Conservation (phyloP, 106 monocot species). For the Acorus gramineus region DNA sequence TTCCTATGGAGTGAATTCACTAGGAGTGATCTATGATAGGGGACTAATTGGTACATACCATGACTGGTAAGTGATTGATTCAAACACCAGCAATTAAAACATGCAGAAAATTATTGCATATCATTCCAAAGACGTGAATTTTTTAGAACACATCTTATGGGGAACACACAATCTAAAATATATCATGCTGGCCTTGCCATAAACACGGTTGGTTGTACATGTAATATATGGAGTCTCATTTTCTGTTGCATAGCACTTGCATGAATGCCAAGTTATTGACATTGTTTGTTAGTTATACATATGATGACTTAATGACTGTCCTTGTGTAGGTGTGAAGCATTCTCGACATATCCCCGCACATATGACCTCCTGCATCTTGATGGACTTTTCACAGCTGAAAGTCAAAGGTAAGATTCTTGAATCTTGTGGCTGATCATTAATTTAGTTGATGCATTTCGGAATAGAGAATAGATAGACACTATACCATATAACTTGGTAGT, state of each 20-base stretch:
- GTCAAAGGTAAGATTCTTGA: slow-evolving; percentile 8
- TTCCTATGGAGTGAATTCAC: slow-evolving; percentile 20
- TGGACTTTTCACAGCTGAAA: slow-evolving; percentile 16
- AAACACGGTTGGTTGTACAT: too few species aligned
- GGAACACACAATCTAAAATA: too few species aligned
- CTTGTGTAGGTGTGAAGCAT: slow-evolving; percentile 15
- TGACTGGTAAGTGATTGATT: slow-evolving; percentile 17
- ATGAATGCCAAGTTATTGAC: too few species aligned
- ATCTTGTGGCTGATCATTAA: background rate
- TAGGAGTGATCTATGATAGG: slow-evolving; percentile 22
- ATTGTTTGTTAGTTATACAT: too few species aligned
- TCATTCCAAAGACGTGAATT: background rate
- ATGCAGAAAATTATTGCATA: background rate
- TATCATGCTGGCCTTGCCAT: too few species aligned
- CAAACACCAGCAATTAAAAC: background rate
- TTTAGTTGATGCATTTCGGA: too few species aligned
- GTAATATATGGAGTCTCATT: too few species aligned
- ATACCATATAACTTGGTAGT: too few species aligned
- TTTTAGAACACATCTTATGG: background rate
- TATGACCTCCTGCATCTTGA: slow-evolving; percentile 21
- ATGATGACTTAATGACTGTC: too few species aligned
- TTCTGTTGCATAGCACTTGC: too few species aligned
- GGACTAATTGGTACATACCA: slow-evolving; percentile 22
- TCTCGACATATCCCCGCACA: slow-evolving; percentile 18
- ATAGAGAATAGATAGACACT: too few species aligned